Conservation (phyloP, 2,329 filamentous ascomycete genomes). For the Aspergillus fischeri region DNA sequence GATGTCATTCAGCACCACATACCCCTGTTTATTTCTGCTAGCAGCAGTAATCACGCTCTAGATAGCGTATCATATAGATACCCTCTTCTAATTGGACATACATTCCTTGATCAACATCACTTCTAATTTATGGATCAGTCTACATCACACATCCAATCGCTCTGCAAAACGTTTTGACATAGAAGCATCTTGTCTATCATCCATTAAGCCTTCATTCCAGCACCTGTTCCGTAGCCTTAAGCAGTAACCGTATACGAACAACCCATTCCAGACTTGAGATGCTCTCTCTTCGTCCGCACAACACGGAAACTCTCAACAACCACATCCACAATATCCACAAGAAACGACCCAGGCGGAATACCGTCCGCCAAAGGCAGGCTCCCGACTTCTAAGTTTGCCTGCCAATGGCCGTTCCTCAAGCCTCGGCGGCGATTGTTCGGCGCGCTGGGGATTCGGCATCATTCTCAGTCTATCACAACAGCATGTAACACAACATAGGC, state of each 20-base stretch:
- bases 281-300: too few relatives aligned
- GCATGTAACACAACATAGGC: too few relatives aligned
- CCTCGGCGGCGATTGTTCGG: too few relatives aligned
- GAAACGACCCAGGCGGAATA: too few relatives aligned
- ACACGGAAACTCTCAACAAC: too few relatives aligned
- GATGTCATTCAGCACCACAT: neutral
- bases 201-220: conserved; percentile 1
- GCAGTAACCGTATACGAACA: conserved; percentile 6
- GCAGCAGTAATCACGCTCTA: neutral
- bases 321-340: too few relatives aligned
- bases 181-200: neutral
- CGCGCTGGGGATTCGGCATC: too few relatives aligned
- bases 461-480: too few relatives aligned
- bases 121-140: neutral
- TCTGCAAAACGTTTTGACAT: too few relatives aligned
- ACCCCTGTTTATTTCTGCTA: conserved; percentile 2
- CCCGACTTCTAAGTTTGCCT: neutral
- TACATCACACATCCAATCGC: neutral
- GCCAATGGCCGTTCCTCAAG: too few relatives aligned
- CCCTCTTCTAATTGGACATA: conserved; percentile 12
- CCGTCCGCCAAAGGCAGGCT: too few relatives aligned
- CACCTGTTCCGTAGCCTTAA: neutral
- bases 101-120: neutral
- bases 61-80: conserved; percentile 11
- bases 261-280: too few relatives aligned